Conservation (phyloP, 1,284 basidiomycete species). For the Stygiomarasmius scandens region DNA sequence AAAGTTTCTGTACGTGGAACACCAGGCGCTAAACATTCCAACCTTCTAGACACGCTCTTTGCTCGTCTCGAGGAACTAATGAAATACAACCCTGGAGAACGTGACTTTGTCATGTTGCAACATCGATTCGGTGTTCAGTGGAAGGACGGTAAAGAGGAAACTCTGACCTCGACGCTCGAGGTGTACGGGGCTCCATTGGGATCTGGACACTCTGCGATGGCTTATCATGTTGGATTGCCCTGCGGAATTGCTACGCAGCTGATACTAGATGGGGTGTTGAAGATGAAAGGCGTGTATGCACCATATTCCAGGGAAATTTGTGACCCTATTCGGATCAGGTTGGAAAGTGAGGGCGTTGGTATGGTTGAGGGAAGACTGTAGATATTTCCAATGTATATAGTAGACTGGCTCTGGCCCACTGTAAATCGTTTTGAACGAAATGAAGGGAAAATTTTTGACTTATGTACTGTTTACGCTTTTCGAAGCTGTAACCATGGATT, state of each 20-base stretch:
- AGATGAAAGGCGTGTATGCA: constrained; percentile 80
- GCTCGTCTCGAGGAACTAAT: constrained; percentile 90
- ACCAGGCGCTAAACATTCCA: constrained; percentile 31
- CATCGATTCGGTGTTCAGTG: constrained; percentile 94
- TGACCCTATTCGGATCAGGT: constrained; percentile 73
- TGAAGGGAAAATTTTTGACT: no score
- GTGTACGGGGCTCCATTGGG: constrained; percentile 78
- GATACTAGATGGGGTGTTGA: constrained; percentile 79
- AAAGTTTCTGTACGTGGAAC: constrained; percentile 67
- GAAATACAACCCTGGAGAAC: constrained; percentile 89
- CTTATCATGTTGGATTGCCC: constrained; percentile 87
- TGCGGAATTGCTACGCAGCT: constrained; percentile 93
- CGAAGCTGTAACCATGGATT: no score
- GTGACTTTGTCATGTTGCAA: constrained; percentile 96
- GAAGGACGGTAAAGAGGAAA: constrained; percentile 83
- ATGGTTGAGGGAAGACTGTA: constrained; percentile 76
- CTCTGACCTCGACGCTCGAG: constrained; percentile 90
- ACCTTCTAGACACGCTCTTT: constrained; percentile 94
- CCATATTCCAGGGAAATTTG: constrained; percentile 91
- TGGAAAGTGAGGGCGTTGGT: constrained; percentile 86
- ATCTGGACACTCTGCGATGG: constrained; percentile 91
- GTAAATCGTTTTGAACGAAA: no score
- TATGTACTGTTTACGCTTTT: no score
- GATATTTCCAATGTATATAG: constrained; percentile 16
- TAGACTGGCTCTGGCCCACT: background rate